Base-by-base conservation (phyloP, 306 rosid genomes). In the Cicer arietinum region DNA sequence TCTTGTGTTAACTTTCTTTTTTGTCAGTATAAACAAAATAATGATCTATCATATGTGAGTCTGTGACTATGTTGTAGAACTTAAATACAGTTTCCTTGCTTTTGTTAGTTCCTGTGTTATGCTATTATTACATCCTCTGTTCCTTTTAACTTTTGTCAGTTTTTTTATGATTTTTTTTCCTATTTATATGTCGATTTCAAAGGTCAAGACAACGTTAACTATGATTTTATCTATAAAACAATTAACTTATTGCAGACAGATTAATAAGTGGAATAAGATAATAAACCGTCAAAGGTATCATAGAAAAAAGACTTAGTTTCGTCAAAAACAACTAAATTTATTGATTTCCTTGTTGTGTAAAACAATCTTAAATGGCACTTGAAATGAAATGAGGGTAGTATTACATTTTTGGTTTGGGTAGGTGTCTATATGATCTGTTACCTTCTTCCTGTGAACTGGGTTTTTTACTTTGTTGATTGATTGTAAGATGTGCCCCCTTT, bases 1-100 rank as follows among this genome's bases (percentile, higher is more conserved):
- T 50, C 7, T 48, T 22, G 45, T 30, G 61, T 14, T 42, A 6
- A 4, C 7, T 68, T 50, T 50, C n/a, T 22, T 0, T 67, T 25
- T 25, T 42, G 22, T 53, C 0, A 12, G 79, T 17, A 6, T 37
- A 50, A 62, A 83, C 70, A 74, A 50, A 62, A 83, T 65, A 74
- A 45, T 77, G 75, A 71, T n/a, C 16, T 2, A 25, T 25, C 3
- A 25, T 20, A 20, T 1, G 22, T 20, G 22, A 20, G 22, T 25
- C 2, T 25, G 35, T 25, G 35, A 25, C 35, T 25, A 0, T 35
- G 63, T 37, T 68, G 10, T 43, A 61, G 13, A 8, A 30, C 61
- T 52, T 48, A 48, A 42, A 13, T 51, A 11, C 44, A 10, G 42
- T 67, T 20, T 7, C n/a, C 46, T 75, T 67, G 10, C 20, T 51